A percentile compares a stretch with the other conserved stretches of the same genome.
These are phyloP conservation scores for Astrothelium subdiscretum DNA, from an alignment of 495 filamentous ascomycete genomes.

Conservation along the genomic window DNA sequence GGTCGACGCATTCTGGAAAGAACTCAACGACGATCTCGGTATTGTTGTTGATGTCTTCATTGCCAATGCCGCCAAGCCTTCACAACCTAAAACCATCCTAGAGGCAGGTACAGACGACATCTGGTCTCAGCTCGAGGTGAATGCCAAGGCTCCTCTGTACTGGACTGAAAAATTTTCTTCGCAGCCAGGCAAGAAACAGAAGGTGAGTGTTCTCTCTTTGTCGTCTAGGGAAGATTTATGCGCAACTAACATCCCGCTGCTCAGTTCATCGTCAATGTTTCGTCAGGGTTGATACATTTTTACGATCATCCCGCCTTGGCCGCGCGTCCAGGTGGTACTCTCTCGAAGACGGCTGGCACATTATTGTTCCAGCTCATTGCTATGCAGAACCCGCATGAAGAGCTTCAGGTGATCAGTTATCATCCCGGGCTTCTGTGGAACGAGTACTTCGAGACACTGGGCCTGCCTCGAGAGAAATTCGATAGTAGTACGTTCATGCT, in stretches of 20 bases:
- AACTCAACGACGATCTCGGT: not conserved
- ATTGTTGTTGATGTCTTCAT: not conserved
- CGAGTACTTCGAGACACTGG: not conserved
- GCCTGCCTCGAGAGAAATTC: not conserved
- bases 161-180: not conserved
- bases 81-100: not conserved
- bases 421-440: conserved; percentile 1
- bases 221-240: not conserved
- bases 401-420: not conserved
- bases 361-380: conserved; percentile 1
- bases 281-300: not conserved
- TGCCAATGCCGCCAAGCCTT: not conserved
- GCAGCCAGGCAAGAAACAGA: conserved; percentile 1
- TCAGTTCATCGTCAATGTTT: conserved; percentile 1
- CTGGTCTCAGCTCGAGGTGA: conserved; percentile 1
- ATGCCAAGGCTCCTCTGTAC: not conserved
- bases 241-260: not conserved
- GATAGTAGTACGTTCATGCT: not conserved
- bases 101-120: conserved; percentile 1
- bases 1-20: not conserved
- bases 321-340: not conserved
- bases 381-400: not conserved
- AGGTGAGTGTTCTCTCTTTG: not conserved
- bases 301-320: not conserved
- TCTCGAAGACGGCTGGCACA: not conserved